phyloP scores from a whole-genome alignment of 106 monocot genomes.

The Allium sativum region DNA sequence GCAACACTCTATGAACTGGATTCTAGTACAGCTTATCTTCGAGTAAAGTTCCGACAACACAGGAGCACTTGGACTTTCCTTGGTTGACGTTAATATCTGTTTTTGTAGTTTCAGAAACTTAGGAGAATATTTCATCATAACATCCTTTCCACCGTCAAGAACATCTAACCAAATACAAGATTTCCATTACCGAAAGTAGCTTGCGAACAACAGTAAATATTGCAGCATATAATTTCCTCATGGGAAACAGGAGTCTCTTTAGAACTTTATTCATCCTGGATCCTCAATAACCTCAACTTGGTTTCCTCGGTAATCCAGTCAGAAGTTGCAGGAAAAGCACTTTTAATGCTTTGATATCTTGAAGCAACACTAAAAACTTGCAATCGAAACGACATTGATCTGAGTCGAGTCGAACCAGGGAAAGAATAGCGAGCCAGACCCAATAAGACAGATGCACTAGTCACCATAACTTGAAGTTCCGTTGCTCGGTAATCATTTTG shows the following conservation, averaged over 20 bases:
- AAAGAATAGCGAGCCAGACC: neutral
- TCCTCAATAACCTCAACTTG: neutral
- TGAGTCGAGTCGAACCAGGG: neutral
- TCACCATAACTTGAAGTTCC: neutral
- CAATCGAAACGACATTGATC: neutral
- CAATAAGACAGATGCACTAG: neutral
- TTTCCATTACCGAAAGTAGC: conserved; percentile 83
- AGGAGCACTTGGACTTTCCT: neutral
- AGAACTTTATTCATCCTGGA: neutral
- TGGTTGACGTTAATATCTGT: conserved; percentile 4
- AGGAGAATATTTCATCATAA: conserved; percentile 19
- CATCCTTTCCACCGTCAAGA: conserved; percentile 66
- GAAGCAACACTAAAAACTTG: neutral
- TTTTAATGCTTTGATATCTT: neutral
- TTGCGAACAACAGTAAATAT: conserved; percentile 67
- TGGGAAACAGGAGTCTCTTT: conserved; percentile 87
- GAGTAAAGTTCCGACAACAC: neutral
- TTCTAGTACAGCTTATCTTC: conserved; percentile 53
- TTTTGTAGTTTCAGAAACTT: conserved; percentile 15
- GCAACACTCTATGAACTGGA: conserved; percentile 67
- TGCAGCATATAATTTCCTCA: conserved; percentile 92
- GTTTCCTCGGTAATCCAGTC: neutral
- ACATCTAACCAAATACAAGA: conserved; percentile 95
- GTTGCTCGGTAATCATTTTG: conserved; percentile 25
- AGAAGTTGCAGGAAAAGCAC: neutral